Evolutionary conservation across 768 basidiomycete genomes (phyloP).

Genomic region (Podaxis rugospora): DNA sequence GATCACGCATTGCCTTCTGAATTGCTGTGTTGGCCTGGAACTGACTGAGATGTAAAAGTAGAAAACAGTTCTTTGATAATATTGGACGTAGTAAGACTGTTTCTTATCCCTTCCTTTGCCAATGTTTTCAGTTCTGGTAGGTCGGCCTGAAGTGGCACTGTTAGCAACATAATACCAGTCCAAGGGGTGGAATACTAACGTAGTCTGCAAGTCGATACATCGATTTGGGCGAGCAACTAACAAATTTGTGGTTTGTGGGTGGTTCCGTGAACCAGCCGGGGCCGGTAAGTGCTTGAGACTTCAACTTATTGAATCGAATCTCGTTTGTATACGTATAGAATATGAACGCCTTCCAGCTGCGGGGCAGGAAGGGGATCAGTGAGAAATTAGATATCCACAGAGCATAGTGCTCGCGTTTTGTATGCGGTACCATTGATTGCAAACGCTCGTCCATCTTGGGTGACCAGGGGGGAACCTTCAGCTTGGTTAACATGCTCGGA

Average conservation of each 20-base stretch:
- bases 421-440: conserved; percentile 2
- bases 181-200: not conserved
- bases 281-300: not conserved
- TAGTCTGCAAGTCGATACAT: conserved; percentile 30
- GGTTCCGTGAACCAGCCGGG: not conserved
- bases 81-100: conserved; percentile 4
- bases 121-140: not conserved
- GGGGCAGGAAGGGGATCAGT: not conserved
- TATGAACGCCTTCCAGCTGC: conserved; percentile 10
- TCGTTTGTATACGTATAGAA: conserved; percentile 8
- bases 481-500: not conserved
- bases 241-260: not conserved
- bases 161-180: not conserved
- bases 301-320: conserved; percentile 3
- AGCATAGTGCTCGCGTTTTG: not conserved
- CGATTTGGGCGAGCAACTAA: conserved; percentile 29
- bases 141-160: not conserved
- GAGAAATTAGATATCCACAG: not conserved
- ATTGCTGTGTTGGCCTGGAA: not conserved
- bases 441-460: not conserved
- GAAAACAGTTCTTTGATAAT: conserved; percentile 13
- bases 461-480: not conserved
- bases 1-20: not conserved
- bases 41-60: conserved; percentile 8
- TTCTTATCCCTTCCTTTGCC: conserved; percentile 10